phyloP scores from a whole-genome alignment of 208 protist species.

The Leishmania lainsoni region DNA sequence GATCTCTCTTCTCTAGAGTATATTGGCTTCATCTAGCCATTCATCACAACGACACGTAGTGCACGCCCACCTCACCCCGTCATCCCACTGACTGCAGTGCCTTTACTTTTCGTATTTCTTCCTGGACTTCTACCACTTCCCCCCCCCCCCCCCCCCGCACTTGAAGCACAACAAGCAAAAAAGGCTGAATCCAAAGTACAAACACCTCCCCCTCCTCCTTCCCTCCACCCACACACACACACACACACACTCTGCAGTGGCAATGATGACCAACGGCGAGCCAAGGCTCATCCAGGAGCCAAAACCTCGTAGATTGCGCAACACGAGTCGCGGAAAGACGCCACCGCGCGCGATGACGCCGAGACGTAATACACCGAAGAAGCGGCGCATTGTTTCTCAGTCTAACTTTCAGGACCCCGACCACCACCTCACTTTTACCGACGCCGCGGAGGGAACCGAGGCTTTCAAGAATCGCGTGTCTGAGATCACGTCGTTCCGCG shows the following conservation, averaged over 20 bases:
- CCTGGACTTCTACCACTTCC: not conserved
- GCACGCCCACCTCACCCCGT: not conserved
- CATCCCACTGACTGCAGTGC: not conserved
- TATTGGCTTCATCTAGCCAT: not conserved
- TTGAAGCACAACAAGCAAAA: conserved; percentile 7
- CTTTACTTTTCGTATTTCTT: not conserved
- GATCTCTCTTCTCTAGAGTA: not conserved
- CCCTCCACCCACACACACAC: not conserved
- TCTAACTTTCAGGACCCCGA: conserved; percentile 24
- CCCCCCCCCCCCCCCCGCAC: not conserved
- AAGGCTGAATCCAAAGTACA: conserved; percentile 4
- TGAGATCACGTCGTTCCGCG: conserved; percentile 89
- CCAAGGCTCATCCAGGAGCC: conserved; percentile 65
- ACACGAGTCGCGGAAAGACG: conserved; percentile 9
- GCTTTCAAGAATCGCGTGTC: conserved; percentile 81
- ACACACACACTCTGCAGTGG: not conserved
- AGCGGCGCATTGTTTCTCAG: not conserved
- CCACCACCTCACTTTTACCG: conserved; percentile 40
- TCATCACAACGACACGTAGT: not conserved
- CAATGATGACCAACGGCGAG: conserved; percentile 39
- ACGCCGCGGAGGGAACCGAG: conserved; percentile 66
- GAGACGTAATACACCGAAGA: conserved; percentile 4
- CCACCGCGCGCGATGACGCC: conserved; percentile 17
- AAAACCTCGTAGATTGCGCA: conserved; percentile 6
- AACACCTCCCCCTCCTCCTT: no score